phyloP scores from a whole-genome alignment of 1,284 basidiomycete species.

The Marasmius oreades region DNA sequence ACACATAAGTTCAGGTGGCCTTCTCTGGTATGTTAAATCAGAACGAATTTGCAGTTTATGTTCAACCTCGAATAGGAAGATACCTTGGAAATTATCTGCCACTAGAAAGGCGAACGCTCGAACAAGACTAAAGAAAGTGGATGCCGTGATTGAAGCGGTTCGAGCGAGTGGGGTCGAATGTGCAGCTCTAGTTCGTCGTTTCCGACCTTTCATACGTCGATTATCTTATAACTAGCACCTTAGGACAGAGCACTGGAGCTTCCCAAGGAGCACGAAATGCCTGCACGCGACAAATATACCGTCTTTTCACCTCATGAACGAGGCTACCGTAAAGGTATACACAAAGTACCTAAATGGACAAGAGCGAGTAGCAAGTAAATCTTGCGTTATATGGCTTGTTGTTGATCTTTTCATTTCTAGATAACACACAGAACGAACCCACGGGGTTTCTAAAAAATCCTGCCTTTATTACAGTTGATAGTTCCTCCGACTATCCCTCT shows the following conservation, averaged over 20 bases:
- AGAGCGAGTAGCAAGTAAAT: slow-evolving; percentile 51
- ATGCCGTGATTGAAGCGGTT: slow-evolving; percentile 89
- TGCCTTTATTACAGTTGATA: not conserved
- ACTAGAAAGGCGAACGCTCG: slow-evolving; percentile 93
- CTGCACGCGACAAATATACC: slow-evolving; percentile 91
- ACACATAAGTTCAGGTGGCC: slow-evolving; percentile 62
- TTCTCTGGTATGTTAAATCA: slow-evolving; percentile 66
- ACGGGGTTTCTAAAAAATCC: slow-evolving; percentile 74
- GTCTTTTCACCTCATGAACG: slow-evolving; percentile 71
- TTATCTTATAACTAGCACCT: slow-evolving; percentile 1
- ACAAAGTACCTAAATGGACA: slow-evolving; percentile 96
- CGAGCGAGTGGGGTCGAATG: slow-evolving; percentile 78
- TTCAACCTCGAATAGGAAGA: slow-evolving; percentile 70
- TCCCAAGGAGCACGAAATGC: slow-evolving; percentile 89
- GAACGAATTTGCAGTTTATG: not conserved
- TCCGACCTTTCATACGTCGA: slow-evolving; percentile 1
- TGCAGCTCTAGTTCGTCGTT: slow-evolving; percentile 59
- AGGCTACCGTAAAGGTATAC: slow-evolving; percentile 91
- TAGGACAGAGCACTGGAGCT: slow-evolving; percentile 70
- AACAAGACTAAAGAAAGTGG: slow-evolving; percentile 86
- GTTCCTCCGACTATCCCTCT: not conserved
- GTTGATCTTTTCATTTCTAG: slow-evolving; percentile 38
- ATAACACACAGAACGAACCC: slow-evolving; percentile 84
- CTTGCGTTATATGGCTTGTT: not conserved
- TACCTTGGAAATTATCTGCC: slow-evolving; percentile 87